phyloP scores from a whole-genome alignment of 208 protist species.

The Trypanosoma platydactyli region DNA sequence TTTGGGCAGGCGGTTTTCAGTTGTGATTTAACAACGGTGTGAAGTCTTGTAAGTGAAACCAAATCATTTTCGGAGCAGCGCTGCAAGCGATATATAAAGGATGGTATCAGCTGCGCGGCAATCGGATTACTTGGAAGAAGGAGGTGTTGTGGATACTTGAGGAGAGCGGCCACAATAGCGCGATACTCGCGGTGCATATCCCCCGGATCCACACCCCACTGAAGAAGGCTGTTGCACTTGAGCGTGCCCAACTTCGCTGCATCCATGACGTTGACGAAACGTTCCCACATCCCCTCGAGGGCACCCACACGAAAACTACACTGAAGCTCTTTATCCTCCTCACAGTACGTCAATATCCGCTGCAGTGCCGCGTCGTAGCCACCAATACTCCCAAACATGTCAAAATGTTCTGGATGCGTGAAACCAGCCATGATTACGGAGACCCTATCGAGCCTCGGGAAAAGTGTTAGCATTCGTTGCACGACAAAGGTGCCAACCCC shows the following conservation, averaged over 20 bases:
- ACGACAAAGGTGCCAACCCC: constrained; percentile 46
- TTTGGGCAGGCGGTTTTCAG: background rate
- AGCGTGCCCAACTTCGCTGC: constrained; percentile 36
- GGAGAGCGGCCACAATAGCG: constrained; percentile 35
- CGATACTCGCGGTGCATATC: constrained; percentile 30
- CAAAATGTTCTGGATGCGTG: constrained; percentile 39
- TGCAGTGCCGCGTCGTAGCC: constrained; percentile 43
- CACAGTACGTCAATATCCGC: constrained; percentile 38
- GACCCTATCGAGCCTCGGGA: constrained; percentile 16
- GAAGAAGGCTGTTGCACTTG: constrained; percentile 39
- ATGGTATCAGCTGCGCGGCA: constrained; percentile 44
- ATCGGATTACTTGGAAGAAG: constrained; percentile 24
- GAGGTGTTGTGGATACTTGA: constrained; percentile 38
- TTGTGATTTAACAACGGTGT: constrained; percentile 22
- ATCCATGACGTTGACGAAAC: constrained; percentile 33
- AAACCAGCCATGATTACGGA: constrained; percentile 45
- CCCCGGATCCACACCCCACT: constrained; percentile 33
- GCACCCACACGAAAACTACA: constrained; percentile 50
- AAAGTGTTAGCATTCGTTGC: constrained; percentile 29
- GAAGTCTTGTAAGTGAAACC: constrained; percentile 38
- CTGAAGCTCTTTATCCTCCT: constrained; percentile 26
- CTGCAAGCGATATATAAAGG: constrained; percentile 68
- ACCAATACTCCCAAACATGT: constrained; percentile 26
- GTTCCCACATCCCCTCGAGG: constrained; percentile 38
- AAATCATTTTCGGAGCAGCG: constrained; percentile 46